Percentiles rank a stretch among this genome's conserved stretches.
phyloP scores from a whole-genome alignment of 1,139 yeast genomes.

The Magnusiomyces clavatus region DNA sequence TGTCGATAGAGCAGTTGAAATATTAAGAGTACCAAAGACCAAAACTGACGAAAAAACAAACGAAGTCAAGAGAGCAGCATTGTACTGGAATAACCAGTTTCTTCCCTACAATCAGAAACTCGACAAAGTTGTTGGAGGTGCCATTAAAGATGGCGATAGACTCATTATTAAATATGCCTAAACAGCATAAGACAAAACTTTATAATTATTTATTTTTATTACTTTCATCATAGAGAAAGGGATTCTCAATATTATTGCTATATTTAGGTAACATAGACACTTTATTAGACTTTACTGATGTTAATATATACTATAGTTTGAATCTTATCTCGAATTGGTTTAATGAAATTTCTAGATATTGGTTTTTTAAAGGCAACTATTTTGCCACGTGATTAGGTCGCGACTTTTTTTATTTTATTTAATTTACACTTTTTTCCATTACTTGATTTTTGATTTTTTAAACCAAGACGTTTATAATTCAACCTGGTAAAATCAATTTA shows the following conservation, averaged over 20 bases:
- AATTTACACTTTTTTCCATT: neutral
- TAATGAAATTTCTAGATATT: neutral
- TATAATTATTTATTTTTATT: neutral
- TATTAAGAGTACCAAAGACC: slow-evolving; percentile 25
- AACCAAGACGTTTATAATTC: neutral
- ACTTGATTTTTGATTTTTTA: neutral
- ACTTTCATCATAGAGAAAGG: neutral
- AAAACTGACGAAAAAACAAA: neutral
- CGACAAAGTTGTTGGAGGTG: slow-evolving; percentile 7
- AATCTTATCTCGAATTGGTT: neutral
- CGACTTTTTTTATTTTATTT: neutral
- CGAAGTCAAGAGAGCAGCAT: neutral
- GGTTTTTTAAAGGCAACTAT: neutral
- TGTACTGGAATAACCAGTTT: neutral
- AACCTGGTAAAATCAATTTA: no score
- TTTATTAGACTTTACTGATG: no score
- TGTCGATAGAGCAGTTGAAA: slow-evolving; percentile 57
- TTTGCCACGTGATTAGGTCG: slow-evolving; percentile 8
- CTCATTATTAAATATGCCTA: slow-evolving; percentile 5
- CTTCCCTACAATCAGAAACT: slow-evolving; percentile 10
- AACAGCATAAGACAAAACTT: neutral
- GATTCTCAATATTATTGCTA: no score
- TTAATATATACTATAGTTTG: no score
- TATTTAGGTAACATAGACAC: no score
- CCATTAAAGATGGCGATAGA: slow-evolving; percentile 12